Percentiles rank a stretch among this genome's conserved stretches.
Conservation (phyloP, 2,329 filamentous ascomycete species). For the Fusarium mexicanum region DNA sequence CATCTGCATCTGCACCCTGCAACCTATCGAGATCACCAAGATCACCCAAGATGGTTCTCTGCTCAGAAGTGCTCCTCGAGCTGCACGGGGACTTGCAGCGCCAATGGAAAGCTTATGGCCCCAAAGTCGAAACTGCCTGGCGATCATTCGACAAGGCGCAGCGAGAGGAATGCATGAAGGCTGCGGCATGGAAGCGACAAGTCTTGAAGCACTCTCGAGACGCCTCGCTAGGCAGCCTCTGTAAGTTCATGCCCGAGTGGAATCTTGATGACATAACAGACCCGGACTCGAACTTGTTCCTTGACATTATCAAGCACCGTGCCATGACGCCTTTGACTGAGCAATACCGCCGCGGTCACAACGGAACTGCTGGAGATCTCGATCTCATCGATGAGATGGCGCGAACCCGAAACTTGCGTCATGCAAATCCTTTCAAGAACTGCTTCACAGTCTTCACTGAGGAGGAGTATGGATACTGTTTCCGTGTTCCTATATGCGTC, state of each 20-base stretch:
- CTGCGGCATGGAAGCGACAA: constrained; percentile 44
- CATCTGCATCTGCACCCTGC: not conserved
- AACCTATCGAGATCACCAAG: not conserved
- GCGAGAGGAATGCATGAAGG: constrained; percentile 49
- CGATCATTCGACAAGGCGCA: constrained; percentile 48
- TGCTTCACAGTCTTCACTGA: not conserved
- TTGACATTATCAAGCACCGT: constrained; percentile 52
- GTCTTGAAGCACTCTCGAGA: constrained; percentile 51
- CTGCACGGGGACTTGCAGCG: not conserved
- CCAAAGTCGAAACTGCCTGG: constrained; percentile 53
- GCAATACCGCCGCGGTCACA: constrained; percentile 47
- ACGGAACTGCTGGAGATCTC: constrained; percentile 47
- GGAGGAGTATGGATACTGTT: not conserved
- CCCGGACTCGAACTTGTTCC: constrained; percentile 48
- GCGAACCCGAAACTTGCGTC: not conserved
- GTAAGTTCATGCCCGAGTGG: constrained; percentile 54
- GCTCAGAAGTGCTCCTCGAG: not conserved
- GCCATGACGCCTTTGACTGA: constrained; percentile 45
- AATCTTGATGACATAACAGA: constrained; percentile 54
- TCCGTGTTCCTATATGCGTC: constrained; percentile 28
- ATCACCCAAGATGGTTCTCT: too few species aligned
- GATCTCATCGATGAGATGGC: constrained; percentile 47
- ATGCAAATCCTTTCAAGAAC: not conserved
- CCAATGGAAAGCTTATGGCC: constrained; percentile 42
- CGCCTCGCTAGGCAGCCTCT: constrained; percentile 48